phyloP scores from a whole-genome alignment of 2,329 filamentous ascomycete species.

The Venturia effusa region DNA sequence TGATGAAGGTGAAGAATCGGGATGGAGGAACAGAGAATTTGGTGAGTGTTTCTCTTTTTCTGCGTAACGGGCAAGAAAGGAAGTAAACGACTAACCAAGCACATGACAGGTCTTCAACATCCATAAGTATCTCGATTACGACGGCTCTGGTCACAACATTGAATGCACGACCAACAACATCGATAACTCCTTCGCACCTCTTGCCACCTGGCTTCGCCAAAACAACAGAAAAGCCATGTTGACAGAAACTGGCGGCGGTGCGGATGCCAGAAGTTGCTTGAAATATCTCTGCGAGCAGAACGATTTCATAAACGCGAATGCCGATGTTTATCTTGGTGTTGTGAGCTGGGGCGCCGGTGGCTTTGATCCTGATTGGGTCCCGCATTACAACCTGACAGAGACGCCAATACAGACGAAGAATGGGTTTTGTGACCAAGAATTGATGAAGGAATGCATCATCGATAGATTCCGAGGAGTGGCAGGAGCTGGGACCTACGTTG shows the following conservation, averaged over 20 bases:
- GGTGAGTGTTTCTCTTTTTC: conserved; percentile 18
- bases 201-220: conserved; percentile 26
- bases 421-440: conserved; percentile 15
- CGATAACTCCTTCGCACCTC: conserved; percentile 22
- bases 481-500: background rate
- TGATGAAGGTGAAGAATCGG: conserved; percentile 46
- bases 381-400: conserved; percentile 14
- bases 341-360: conserved; percentile 22
- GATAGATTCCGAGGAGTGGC: conserved; percentile 2
- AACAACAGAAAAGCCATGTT: conserved; percentile 29
- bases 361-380: conserved; percentile 19
- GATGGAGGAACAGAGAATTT: conserved; percentile 47
- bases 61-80: too few relatives aligned
- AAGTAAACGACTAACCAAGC: background rate
- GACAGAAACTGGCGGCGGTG: conserved; percentile 31
- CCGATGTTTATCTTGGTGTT: conserved; percentile 24
- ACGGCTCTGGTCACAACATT: conserved; percentile 26
- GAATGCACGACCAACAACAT: conserved; percentile 24
- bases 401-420: conserved; percentile 17
- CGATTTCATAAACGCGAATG: conserved; percentile 21
- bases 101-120: conserved; percentile 25
- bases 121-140: conserved; percentile 30
- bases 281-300: conserved; percentile 23
- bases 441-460: conserved; percentile 17
- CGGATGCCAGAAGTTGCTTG: conserved; percentile 24